Conservation (phyloP, 1,284 basidiomycete species). For the Sutorius eximius region DNA sequence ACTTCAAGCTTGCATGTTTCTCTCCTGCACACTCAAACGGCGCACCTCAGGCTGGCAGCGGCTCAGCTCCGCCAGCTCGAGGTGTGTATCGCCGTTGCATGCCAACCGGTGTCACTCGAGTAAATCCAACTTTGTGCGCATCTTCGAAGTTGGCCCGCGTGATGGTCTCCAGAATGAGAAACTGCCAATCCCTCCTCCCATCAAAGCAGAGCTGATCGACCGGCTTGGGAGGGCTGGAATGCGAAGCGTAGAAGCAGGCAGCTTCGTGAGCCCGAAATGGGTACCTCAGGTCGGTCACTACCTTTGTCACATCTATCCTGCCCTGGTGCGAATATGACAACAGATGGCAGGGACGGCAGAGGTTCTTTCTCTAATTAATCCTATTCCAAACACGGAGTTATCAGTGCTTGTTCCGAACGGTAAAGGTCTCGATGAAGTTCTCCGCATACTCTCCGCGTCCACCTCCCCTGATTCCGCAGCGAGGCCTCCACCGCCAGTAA, state of each 20-base stretch:
- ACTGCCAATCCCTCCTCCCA: conserved; percentile 64
- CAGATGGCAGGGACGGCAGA: conserved; percentile 87
- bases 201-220: conserved; percentile 84
- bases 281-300: conserved; percentile 77
- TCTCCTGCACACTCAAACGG: conserved; percentile 7
- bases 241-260: conserved; percentile 81
- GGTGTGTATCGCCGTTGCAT: not conserved
- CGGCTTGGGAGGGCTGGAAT: conserved; percentile 72
- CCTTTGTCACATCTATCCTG: not conserved
- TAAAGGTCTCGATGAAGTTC: conserved; percentile 71
- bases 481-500: conserved; percentile 50
- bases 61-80: not conserved
- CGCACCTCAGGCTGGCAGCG: not conserved
- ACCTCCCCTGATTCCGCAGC: conserved; percentile 28
- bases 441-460: conserved; percentile 49
- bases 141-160: conserved; percentile 91
- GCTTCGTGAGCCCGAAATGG: conserved; percentile 93
- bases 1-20: conserved; percentile 8
- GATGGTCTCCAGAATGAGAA: conserved; percentile 95
- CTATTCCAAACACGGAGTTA: conserved; percentile 60
- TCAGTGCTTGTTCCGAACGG: conserved; percentile 87
- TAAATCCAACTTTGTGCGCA: conserved; percentile 38
- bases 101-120: conserved; percentile 6
- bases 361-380: conserved; percentile 60
- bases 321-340: not conserved